phyloP scores from a whole-genome alignment of 2,329 filamentous ascomycete genomes.

The Colletotrichum sidae region DNA sequence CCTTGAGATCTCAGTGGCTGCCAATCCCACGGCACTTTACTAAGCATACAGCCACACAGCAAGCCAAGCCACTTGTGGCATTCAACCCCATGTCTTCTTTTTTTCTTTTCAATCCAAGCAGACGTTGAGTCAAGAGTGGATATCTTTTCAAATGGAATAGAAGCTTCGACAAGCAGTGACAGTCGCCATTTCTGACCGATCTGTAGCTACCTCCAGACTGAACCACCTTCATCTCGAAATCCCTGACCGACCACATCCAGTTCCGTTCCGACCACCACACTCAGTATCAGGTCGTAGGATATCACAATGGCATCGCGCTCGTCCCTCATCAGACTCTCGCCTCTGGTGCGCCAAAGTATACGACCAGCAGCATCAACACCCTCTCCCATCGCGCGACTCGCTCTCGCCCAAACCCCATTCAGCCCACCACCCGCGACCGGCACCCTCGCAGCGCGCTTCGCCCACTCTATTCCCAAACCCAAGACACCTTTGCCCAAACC shows the following conservation, averaged over 20 bases:
- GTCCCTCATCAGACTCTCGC: constrained; percentile 19
- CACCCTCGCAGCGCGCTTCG: constrained; percentile 37
- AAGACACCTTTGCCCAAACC: constrained; percentile 27
- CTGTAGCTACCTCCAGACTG: not conserved
- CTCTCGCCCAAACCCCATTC: not conserved
- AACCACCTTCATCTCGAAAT: not conserved
- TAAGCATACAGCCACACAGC: too few relatives aligned
- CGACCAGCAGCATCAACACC: constrained; percentile 19
- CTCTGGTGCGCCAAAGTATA: constrained; percentile 24
- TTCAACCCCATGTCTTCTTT: not conserved
- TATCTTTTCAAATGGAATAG: not conserved
- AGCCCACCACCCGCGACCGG: not conserved
- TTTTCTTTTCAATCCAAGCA: not conserved
- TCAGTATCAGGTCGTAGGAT: not conserved
- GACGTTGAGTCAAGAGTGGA: not conserved
- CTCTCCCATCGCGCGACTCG: constrained; percentile 13
- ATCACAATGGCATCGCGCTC: constrained; percentile 33
- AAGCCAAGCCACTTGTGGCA: constrained; percentile 24
- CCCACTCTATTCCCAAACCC: constrained; percentile 43
- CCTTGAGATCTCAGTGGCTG: too few relatives aligned
- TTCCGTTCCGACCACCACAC: not conserved
- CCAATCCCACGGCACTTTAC: too few relatives aligned
- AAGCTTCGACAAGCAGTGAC: too few relatives aligned
- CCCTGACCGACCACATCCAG: not conserved
- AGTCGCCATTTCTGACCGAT: too few relatives aligned